These are phyloP conservation scores for Tulasnella sp. DNA, from an alignment of 768 basidiomycete genomes.

Conservation along the genomic window DNA sequence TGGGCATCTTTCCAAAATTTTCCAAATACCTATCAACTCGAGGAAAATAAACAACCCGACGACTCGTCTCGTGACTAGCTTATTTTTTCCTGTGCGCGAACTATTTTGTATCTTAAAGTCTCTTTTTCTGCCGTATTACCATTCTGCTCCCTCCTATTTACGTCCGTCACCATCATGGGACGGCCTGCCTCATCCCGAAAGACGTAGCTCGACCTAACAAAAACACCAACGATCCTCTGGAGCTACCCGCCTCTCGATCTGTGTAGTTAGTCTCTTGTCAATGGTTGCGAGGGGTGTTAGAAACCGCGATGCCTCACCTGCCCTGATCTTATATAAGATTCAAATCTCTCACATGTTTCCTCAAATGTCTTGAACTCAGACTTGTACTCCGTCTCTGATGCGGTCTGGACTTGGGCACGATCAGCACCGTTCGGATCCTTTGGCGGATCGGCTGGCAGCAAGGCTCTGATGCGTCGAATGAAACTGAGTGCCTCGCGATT, in stretches of 20 bases:
- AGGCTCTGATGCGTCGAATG: neutral
- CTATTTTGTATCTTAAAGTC: neutral
- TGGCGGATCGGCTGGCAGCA: neutral
- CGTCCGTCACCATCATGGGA: too few species aligned
- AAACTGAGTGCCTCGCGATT: neutral
- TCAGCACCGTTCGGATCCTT: neutral
- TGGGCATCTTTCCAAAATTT: too few species aligned
- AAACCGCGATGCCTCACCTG: neutral
- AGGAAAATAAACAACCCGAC: neutral
- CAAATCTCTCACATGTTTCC: neutral
- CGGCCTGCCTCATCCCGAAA: too few species aligned
- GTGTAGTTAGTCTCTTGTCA: neutral
- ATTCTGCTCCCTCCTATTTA: neutral
- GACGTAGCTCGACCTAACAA: too few species aligned
- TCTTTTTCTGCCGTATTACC: slow-evolving; percentile 37
- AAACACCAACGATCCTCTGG: neutral
- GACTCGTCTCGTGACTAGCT: too few species aligned
- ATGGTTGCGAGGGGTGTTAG: neutral
- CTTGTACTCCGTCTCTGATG: neutral
- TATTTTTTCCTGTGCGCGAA: too few species aligned
- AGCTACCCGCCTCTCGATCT: neutral
- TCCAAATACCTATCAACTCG: too few species aligned
- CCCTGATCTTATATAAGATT: neutral
- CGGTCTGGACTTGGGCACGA: too few species aligned
- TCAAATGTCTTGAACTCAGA: neutral